phyloP scores from a whole-genome alignment of 192 early-diverging fungal species.

The Glomus cerebriforme region DNA sequence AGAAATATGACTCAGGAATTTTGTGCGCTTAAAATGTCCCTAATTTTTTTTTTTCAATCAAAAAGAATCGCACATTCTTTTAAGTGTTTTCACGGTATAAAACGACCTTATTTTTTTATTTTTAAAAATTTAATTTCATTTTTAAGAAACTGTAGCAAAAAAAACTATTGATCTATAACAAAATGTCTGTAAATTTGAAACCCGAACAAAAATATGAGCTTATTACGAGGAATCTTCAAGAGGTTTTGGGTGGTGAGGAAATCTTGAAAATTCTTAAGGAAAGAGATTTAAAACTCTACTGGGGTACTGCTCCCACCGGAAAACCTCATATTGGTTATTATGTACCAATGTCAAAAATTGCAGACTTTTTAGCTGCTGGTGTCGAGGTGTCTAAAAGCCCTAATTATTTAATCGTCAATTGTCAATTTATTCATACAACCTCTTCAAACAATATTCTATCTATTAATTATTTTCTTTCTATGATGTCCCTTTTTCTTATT shows the following conservation, averaged over 20 bases:
- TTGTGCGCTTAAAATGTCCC: background rate
- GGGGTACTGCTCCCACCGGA: constrained; percentile 97
- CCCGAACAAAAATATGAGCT: constrained; percentile 74
- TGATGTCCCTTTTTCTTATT: background rate
- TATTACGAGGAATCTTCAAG: constrained; percentile 93
- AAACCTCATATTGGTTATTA: constrained; percentile 97
- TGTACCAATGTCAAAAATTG: constrained; percentile 97
- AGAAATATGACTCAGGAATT: background rate
- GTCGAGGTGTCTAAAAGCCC: constrained; percentile 61
- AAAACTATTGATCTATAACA: no score
- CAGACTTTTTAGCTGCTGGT: constrained; percentile 91
- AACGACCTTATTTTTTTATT: no score
- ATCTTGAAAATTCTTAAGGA: constrained; percentile 83
- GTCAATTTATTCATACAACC: background rate
- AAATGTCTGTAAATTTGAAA: constrained; percentile 44
- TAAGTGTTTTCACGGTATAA: no score
- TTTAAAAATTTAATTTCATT: no score
- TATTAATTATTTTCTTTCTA: background rate
- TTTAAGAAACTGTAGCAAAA: no score
- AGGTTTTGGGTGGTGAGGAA: constrained; percentile 86
- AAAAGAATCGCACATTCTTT: no score
- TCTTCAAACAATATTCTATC: background rate
- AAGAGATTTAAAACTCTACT: constrained; percentile 92
- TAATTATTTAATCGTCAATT: no score
- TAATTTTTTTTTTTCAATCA: no score